These are phyloP conservation scores for Cucumis cinereus DNA, from an alignment of 306 rosid genomes.

Conservation along the genomic window DNA sequence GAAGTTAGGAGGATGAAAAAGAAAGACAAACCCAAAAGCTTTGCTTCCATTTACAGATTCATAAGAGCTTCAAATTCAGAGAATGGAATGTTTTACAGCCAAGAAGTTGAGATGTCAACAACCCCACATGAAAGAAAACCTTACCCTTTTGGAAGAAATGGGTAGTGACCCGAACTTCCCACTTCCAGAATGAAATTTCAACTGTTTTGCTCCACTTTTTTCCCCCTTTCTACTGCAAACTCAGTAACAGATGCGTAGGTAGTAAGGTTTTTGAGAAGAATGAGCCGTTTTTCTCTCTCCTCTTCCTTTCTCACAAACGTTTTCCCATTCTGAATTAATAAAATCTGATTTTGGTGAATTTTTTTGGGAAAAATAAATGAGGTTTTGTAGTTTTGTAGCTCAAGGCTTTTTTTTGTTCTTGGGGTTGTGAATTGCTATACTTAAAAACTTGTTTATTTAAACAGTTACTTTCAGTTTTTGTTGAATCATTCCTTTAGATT, in stretches of 20 bases:
- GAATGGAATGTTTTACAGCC: slow-evolving; percentile 40
- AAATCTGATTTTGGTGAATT: not conserved
- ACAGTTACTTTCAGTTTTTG: not conserved
- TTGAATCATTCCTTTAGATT: not conserved
- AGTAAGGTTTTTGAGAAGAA: not conserved
- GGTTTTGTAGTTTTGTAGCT: not conserved
- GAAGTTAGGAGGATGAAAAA: slow-evolving; percentile 18
- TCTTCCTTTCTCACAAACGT: not conserved
- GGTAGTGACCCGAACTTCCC: not conserved
- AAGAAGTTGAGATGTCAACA: slow-evolving; percentile 40
- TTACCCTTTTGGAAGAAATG: slow-evolving; percentile 1
- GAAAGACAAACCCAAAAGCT: slow-evolving; percentile 33
- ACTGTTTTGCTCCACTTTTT: not conserved
- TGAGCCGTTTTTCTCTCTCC: slow-evolving; percentile 4
- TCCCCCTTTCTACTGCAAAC: not conserved
- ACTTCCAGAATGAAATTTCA: not conserved
- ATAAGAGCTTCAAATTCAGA: slow-evolving; percentile 2
- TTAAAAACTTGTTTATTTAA: not conserved
- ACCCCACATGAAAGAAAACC: slow-evolving; percentile 24
- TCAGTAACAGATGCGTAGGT: not conserved
- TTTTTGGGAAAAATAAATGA: not conserved
- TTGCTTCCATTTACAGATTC: slow-evolving; percentile 78
- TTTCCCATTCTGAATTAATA: not conserved
- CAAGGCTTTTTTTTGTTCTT: not conserved
- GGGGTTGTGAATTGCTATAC: not conserved